Conservation (phyloP, 768 basidiomycete species). For the Thelephora ganbajun region DNA sequence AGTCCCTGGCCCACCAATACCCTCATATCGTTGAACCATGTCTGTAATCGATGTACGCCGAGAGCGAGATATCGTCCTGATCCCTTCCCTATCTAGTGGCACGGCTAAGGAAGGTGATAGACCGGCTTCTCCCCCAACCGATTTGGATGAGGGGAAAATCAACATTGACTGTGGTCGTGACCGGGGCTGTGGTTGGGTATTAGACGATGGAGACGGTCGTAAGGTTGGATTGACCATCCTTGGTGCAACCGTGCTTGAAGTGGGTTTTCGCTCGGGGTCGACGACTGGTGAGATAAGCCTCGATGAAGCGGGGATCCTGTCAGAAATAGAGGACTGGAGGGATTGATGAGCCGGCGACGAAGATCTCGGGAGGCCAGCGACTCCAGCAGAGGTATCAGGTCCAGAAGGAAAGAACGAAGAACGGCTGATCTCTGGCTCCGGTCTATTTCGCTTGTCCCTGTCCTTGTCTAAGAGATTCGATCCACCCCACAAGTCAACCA, state of each 20-base stretch:
- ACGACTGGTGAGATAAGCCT: no score
- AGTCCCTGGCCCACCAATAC: constrained; percentile 26
- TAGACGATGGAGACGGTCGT: neutral
- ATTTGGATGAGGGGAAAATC: constrained; percentile 37
- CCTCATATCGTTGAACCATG: constrained; percentile 76
- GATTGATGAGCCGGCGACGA: no score
- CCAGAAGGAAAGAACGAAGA: no score
- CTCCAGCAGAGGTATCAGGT: no score
- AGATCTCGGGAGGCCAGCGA: no score
- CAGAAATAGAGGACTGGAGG: no score
- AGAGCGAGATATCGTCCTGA: neutral
- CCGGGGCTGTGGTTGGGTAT: constrained; percentile 13
- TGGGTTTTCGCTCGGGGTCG: no score
- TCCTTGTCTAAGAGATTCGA: constrained; percentile 26
- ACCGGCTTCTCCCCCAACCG: constrained; percentile 28
- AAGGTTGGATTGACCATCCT: no score
- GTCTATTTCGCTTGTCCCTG: constrained; percentile 11
- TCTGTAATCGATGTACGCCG: constrained; percentile 74
- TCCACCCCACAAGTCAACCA: constrained; percentile 71
- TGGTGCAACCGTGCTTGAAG: no score
- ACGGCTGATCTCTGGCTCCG: no score
- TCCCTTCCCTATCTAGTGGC: constrained; percentile 9
- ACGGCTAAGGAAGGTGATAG: constrained; percentile 19
- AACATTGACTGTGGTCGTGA: constrained; percentile 77
- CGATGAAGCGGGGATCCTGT: no score